phyloP scores from a whole-genome alignment of 192 early-diverging fungal genomes.

The Linnemannia hyalina region DNA sequence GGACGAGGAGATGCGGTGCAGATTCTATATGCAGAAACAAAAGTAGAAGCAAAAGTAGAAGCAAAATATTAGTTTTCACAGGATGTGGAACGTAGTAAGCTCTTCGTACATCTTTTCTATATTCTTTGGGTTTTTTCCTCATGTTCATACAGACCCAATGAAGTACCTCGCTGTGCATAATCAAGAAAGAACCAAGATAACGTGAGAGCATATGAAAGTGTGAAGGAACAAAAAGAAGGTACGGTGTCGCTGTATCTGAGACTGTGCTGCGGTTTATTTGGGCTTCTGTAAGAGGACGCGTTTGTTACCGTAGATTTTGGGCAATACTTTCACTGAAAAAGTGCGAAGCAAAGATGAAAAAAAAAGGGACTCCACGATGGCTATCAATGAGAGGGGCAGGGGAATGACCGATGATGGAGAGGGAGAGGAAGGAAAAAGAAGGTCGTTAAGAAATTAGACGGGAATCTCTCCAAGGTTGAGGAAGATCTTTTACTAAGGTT shows the following conservation, averaged over 20 bases:
- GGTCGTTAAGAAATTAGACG: slow-evolving; percentile 3
- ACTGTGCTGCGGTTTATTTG: too few species aligned
- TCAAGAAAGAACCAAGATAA: neutral
- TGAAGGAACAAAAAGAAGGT: neutral
- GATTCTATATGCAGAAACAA: neutral
- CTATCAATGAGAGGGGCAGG: too few species aligned
- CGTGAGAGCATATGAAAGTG: neutral
- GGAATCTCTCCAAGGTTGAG: neutral
- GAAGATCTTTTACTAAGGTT: slow-evolving; percentile 4
- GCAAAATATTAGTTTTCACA: neutral
- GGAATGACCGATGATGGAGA: neutral
- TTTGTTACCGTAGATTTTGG: too few species aligned
- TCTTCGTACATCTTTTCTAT: neutral
- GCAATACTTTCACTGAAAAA: too few species aligned
- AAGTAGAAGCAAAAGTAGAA: neutral
- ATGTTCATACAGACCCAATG: neutral
- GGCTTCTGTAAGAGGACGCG: too few species aligned
- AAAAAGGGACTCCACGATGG: too few species aligned
- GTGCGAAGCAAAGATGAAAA: too few species aligned
- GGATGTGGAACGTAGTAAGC: slow-evolving; percentile 1
- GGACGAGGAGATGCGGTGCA: neutral
- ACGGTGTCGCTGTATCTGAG: too few species aligned
- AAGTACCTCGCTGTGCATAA: neutral
- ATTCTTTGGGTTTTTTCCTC: neutral
- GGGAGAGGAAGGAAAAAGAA: neutral